Evolutionary conservation across 305 asterid genomes (phyloP).

Genomic region (Fraxinus floribunda): DNA sequence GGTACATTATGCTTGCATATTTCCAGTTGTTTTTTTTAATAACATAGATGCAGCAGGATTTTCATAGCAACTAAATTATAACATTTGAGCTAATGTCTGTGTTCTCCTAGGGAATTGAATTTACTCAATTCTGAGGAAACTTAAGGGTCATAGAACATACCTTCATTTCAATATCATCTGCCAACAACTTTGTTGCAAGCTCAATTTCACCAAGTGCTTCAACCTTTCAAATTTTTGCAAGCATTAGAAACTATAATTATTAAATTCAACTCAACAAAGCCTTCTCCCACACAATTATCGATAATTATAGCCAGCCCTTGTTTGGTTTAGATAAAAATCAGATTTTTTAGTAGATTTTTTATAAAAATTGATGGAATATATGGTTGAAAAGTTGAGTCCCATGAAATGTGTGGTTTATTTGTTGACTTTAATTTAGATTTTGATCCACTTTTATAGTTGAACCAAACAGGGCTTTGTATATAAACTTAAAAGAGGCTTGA

Average conservation of each 20-base stretch:
- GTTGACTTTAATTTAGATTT: not conserved
- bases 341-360: too few species aligned
- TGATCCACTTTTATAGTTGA: not conserved
- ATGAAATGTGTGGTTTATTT: not conserved
- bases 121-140: slow-evolving; percentile 12
- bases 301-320: not conserved
- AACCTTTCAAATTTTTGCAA: slow-evolving; percentile 50
- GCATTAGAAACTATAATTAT: slow-evolving; percentile 19
- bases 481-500: not conserved
- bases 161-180: slow-evolving; percentile 55
- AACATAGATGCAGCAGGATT: not conserved
- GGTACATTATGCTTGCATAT: not conserved
- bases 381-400: not conserved
- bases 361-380: not conserved
- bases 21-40: not conserved
- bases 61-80: not conserved
- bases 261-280: not conserved
- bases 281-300: not conserved
- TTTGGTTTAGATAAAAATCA: not conserved
- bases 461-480: not conserved
- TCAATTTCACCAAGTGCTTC: slow-evolving; percentile 96
- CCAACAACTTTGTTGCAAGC: slow-evolving; percentile 82
- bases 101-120: slow-evolving; percentile 5
- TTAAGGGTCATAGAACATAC: slow-evolving; percentile 33
- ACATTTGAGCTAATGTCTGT: slow-evolving; percentile 4